Evolutionary conservation across 805 yeast genomes (phyloP), one percentile per base, ranked within the genome.

Genomic region (Pichia nakasei): DNA sequence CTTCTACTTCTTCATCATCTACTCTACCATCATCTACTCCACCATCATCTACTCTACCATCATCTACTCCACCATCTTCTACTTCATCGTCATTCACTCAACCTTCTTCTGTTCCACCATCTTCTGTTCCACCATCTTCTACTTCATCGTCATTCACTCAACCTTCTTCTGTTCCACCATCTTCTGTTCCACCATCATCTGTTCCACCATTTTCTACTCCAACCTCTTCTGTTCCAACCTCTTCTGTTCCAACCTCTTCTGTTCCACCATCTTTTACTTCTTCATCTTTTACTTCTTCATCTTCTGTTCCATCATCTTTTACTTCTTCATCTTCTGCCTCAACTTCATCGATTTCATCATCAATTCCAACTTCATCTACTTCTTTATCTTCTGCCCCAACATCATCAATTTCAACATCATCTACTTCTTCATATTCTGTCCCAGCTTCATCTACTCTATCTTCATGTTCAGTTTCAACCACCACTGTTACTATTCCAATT

Each of bases 331-430:
- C 41, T 12, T 6, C 45, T 5, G 18, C 47, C 17, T 36, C 44
- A 31, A 11, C 46, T 11, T 2, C 42, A 4, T 32, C 49, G 18
- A 26, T 42, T 3, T 24, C 46, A 8, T 42, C 49, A 9, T 31
- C 52, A 4, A 15, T 40, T 5, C 9, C 39, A 24, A 19, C 40
- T n/a, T 20, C 48, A 11, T 18, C 44, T 6, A n/a, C 37, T 4
- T 17, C 37, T 11, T 15, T 17, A 38, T 18, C 38, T 5, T 33
- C 51, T 11, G 19, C 44, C 3, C 5, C 22, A 11, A 24, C 38
- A n/a, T 15, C 31, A 12, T 11, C 39, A 37, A 9, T 24, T 9
- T 32, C 44, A 19, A 22, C 35, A 7, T 29, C 39, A n/a, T 3
- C 26, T 13, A 5, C 31, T 5, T 6, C 40, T 29, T n/a, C 44